phyloP scores from a whole-genome alignment of 106 monocot species.

The Amphibolis antarctica region DNA sequence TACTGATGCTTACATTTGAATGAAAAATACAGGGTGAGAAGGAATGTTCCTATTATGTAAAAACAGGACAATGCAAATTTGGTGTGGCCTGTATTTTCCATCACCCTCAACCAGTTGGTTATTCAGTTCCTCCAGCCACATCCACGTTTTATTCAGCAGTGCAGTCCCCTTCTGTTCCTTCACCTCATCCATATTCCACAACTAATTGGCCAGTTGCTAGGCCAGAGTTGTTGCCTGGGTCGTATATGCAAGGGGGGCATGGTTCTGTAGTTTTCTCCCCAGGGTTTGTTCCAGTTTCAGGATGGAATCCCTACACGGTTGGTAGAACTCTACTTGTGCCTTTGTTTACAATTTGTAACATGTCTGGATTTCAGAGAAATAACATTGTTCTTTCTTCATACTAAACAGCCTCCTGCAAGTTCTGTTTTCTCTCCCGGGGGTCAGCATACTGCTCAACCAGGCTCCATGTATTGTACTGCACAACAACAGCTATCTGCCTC shows the following conservation, averaged over 20 bases:
- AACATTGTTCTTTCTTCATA: slow-evolving; percentile 15
- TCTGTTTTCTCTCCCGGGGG: slow-evolving; percentile 34
- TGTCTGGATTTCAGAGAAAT: not conserved
- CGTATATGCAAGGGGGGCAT: slow-evolving; percentile 54
- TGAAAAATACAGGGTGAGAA: slow-evolving; percentile 55
- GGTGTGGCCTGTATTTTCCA: slow-evolving; percentile 78
- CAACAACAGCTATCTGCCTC: slow-evolving; percentile 55
- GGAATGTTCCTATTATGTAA: slow-evolving; percentile 79
- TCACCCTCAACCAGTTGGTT: slow-evolving; percentile 51
- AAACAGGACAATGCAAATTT: slow-evolving; percentile 76
- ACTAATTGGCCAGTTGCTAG: slow-evolving; percentile 45
- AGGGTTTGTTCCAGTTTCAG: slow-evolving; percentile 48
- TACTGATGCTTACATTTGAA: no score
- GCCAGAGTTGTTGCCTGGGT: slow-evolving; percentile 41
- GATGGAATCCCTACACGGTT: slow-evolving; percentile 84
- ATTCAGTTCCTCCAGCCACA: slow-evolving; percentile 32
- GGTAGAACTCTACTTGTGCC: slow-evolving; percentile 10
- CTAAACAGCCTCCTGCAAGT: slow-evolving; percentile 37
- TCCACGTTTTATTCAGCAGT: slow-evolving; percentile 49
- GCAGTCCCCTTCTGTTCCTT: slow-evolving; percentile 34
- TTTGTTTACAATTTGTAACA: not conserved
- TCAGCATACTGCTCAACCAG: slow-evolving; percentile 38
- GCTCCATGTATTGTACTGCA: slow-evolving; percentile 43
- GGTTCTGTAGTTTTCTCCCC: slow-evolving; percentile 58
- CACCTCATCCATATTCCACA: slow-evolving; percentile 36